phyloP scores from a whole-genome alignment of 371 early-diverging fungal genomes.

The Coemansia sp. region DNA sequence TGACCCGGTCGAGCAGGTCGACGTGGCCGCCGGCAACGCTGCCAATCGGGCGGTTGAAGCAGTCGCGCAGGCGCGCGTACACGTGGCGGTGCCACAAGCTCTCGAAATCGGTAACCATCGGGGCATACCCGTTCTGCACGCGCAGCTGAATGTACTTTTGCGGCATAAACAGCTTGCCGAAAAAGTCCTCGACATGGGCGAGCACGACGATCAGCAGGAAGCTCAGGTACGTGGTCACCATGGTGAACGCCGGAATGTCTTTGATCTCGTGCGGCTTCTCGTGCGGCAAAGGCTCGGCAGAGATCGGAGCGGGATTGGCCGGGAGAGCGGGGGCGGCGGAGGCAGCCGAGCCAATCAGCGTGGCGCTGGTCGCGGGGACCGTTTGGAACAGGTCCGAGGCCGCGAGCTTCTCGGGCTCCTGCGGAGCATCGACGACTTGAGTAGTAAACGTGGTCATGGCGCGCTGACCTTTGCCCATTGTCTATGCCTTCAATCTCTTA shows the following conservation, averaged over 20 bases:
- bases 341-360: not conserved
- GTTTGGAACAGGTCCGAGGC: not conserved
- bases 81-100: conserved; percentile 96
- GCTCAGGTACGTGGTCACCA: conserved; percentile 95
- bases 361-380: not conserved
- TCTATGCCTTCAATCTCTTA: no score
- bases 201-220: conserved; percentile 91
- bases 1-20: conserved; percentile 80
- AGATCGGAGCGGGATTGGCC: not conserved
- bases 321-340: no score
- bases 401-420: not conserved
- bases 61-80: conserved; percentile 95
- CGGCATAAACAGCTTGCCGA: conserved; percentile 71
- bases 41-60: conserved; percentile 96
- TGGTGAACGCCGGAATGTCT: conserved; percentile 61
- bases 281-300: not conserved
- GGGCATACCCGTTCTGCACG: conserved; percentile 81
- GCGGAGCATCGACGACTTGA: not conserved
- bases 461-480: conserved; percentile 1
- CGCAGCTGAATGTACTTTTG: conserved; percentile 71
- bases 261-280: conserved; percentile 22
- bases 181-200: conserved; percentile 90
- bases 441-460: not conserved
- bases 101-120: conserved; percentile 93
- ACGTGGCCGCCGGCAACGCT: conserved; percentile 95